Percentiles rank a stretch among this genome's conserved stretches.
Evolutionary conservation across 2,329 filamentous ascomycete genomes (phyloP).

Genomic region (Leptographium procerum): DNA sequence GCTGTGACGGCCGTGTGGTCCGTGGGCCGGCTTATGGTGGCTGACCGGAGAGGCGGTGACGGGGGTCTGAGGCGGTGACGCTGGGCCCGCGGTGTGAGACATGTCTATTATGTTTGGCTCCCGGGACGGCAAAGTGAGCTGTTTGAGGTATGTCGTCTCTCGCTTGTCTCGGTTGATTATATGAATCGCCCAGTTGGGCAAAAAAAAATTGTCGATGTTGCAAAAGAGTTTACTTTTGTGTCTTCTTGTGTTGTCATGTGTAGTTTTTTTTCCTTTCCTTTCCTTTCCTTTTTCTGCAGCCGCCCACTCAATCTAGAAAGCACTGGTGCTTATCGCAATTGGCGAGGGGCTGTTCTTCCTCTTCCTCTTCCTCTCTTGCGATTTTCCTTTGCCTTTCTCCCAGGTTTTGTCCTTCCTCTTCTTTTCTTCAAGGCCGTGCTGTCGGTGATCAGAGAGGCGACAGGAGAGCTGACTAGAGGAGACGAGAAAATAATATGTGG

Average conservation of each 20-base stretch:
- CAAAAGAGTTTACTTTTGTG: background rate
- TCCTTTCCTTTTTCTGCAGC: background rate
- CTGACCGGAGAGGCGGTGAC: constrained; percentile 22
- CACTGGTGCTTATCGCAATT: constrained; percentile 9
- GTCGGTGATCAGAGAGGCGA: background rate
- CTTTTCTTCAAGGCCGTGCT: background rate
- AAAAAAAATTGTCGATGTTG: background rate
- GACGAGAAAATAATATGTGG: background rate
- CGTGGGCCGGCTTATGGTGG: constrained; percentile 16
- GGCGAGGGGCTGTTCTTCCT: constrained; percentile 13
- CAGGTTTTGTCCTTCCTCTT: constrained; percentile 1
- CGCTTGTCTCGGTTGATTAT: background rate
- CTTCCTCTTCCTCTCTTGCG: background rate
- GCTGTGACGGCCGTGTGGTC: constrained; percentile 1
- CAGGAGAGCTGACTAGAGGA: background rate
- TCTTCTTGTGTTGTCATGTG: background rate
- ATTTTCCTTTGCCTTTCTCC: background rate
- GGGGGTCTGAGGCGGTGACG: constrained; percentile 32
- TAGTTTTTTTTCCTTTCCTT: background rate
- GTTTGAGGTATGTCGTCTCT: background rate
- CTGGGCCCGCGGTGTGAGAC: constrained; percentile 20
- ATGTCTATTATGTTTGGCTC: constrained; percentile 1
- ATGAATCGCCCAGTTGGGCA: background rate
- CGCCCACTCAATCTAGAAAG: background rate
- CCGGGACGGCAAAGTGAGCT: background rate